These are phyloP conservation scores for Pythium coloratum DNA, from an alignment of 352 stramenopile species.

Conservation along the genomic window DNA sequence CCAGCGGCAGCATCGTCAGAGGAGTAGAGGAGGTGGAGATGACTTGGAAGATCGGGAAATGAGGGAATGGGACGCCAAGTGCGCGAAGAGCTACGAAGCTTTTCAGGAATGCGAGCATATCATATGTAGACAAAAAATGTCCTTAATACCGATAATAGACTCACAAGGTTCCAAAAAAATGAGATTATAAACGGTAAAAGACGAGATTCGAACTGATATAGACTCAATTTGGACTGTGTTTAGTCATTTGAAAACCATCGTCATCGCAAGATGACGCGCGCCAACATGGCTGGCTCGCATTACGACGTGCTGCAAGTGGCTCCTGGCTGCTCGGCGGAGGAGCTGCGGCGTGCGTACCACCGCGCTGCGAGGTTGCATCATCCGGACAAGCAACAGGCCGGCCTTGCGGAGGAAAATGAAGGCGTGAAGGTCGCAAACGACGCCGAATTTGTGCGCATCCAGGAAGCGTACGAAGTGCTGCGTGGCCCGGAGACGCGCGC, in stretches of 20 bases:
- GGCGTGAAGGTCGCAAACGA: conserved; percentile 17
- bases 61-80: not conserved
- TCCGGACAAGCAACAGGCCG: conserved; percentile 53
- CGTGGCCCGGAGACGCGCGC: conserved; percentile 39
- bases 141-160: not conserved
- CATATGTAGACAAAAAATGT: not conserved
- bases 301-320: conserved; percentile 62
- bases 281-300: conserved; percentile 26
- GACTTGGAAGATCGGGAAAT: not conserved
- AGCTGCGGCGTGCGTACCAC: conserved; percentile 74
- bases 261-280: conserved; percentile 10
- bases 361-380: conserved; percentile 54
- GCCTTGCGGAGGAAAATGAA: not conserved
- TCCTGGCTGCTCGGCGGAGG: conserved; percentile 45
- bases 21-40: not conserved
- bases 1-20: conserved; percentile 25
- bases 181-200: not conserved
- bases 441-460: conserved; percentile 49
- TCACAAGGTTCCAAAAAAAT: not conserved
- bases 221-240: conserved; percentile 5
- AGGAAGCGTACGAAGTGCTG: conserved; percentile 74
- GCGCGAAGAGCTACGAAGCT: not conserved
- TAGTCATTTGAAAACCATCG: conserved; percentile 9
- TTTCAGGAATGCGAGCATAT: not conserved
- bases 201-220: not conserved